Evolutionary conservation across 768 basidiomycete species (phyloP).

Genomic region (Mycena rosella): DNA sequence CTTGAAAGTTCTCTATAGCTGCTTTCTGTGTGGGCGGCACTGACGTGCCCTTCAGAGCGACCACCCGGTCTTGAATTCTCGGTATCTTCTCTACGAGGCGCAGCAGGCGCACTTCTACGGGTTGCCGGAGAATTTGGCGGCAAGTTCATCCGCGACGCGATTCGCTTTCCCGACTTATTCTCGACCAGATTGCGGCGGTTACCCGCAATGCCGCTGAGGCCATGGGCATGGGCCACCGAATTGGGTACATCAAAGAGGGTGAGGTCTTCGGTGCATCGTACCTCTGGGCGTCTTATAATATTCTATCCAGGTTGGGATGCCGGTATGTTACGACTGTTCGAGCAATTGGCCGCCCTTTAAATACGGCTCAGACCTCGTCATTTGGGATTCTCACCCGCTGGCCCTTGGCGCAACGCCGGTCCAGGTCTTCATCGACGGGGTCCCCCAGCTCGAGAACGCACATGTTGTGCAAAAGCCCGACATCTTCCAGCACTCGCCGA

Average conservation of each 20-base stretch:
- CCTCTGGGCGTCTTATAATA: not conserved
- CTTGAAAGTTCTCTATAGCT: conserved; percentile 70
- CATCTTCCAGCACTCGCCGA: conserved; percentile 60
- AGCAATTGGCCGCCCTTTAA: not conserved
- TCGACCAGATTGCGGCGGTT: conserved; percentile 59
- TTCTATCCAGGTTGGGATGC: conserved; percentile 77
- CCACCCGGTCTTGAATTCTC: conserved; percentile 74
- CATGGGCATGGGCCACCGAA: conserved; percentile 83
- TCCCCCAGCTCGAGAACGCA: conserved; percentile 73
- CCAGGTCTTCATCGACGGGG: conserved; percentile 94
- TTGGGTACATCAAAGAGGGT: conserved; percentile 84
- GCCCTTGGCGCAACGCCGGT: conserved; percentile 87
- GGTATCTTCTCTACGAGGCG: conserved; percentile 86
- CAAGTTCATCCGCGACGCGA: not conserved
- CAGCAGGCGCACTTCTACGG: conserved; percentile 89
- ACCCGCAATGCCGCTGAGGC: conserved; percentile 79
- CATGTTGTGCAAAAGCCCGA: conserved; percentile 64
- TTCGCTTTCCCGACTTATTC: not conserved
- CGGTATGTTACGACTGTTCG: conserved; percentile 51
- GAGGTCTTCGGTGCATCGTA: not conserved
- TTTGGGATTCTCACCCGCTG: conserved; percentile 90
- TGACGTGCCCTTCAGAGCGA: conserved; percentile 62
- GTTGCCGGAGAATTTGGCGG: conserved; percentile 73
- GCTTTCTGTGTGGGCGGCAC: not conserved
- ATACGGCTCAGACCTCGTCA: conserved; percentile 70